phyloP scores from a whole-genome alignment of 106 monocot species.

The Phalaenopsis equestris region DNA sequence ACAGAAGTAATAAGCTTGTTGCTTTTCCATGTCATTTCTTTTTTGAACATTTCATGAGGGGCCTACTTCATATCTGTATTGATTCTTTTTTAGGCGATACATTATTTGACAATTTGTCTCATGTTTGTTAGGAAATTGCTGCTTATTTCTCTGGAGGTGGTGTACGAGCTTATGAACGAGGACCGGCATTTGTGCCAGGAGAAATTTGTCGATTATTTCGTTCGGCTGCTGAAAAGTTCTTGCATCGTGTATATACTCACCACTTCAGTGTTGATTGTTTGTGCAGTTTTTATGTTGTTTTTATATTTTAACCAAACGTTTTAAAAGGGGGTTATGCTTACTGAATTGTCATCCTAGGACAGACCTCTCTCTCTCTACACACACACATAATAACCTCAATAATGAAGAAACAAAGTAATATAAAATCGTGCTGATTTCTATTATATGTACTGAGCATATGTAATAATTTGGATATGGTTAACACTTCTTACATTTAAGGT shows the following conservation, averaged over 20 bases:
- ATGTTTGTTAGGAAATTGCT: constrained; percentile 66
- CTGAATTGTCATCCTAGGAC: background rate
- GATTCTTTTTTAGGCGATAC: background rate
- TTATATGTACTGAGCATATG: too few species aligned
- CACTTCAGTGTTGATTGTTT: background rate
- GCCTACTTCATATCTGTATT: background rate
- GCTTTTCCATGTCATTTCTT: background rate
- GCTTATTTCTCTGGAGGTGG: constrained; percentile 91
- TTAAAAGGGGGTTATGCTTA: background rate
- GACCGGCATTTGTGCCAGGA: constrained; percentile 94
- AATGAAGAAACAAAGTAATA: background rate
- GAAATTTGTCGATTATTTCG: constrained; percentile 83
- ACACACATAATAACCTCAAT: background rate
- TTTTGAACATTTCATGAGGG: background rate
- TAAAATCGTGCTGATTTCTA: background rate
- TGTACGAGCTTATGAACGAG: constrained; percentile 70
- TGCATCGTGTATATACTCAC: constrained; percentile 51
- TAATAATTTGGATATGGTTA: too few species aligned
- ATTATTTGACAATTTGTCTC: background rate
- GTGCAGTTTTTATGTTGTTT: background rate
- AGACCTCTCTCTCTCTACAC: too few species aligned
- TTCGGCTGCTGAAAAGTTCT: constrained; percentile 73
- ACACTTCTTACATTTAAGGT: too few species aligned
- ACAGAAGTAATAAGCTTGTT: constrained; percentile 49
- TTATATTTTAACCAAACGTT: background rate